phyloP scores from a whole-genome alignment of 2,329 filamentous ascomycete species.

The Trichoderma oligosporum region DNA sequence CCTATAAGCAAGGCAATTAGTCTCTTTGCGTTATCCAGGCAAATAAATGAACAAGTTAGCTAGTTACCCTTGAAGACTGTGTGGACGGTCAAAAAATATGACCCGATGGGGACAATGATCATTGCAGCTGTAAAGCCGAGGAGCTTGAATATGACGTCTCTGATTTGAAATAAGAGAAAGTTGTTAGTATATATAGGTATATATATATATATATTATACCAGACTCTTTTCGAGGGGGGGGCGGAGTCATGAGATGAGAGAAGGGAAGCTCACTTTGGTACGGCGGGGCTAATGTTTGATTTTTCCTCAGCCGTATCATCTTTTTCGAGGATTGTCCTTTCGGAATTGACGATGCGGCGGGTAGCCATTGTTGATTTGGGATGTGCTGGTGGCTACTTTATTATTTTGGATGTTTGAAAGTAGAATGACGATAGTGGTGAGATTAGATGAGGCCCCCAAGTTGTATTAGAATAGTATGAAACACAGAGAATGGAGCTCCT shows the following conservation, averaged over 20 bases:
- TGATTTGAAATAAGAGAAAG: slow-evolving; percentile 35
- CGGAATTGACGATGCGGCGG: slow-evolving; percentile 59
- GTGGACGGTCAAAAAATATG: slow-evolving; percentile 80
- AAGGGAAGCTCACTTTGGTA: slow-evolving; percentile 63
- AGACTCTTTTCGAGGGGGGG: too few relatives aligned
- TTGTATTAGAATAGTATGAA: too few relatives aligned
- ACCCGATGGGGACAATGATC: slow-evolving; percentile 80
- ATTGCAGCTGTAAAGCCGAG: slow-evolving; percentile 88
- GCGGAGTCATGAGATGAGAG: too few relatives aligned
- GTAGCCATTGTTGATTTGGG: slow-evolving; percentile 59
- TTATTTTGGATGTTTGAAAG: neutral
- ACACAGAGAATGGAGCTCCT: slow-evolving; percentile 5
- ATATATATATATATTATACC: too few relatives aligned
- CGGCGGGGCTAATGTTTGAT: slow-evolving; percentile 75
- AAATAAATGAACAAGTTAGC: neutral
- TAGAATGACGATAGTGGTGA: neutral
- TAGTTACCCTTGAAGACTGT: slow-evolving; percentile 68
- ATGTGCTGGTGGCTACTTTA: slow-evolving; percentile 8
- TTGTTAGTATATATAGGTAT: too few relatives aligned
- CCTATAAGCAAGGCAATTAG: slow-evolving; percentile 47
- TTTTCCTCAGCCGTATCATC: slow-evolving; percentile 52
- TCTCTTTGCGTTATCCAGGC: neutral
- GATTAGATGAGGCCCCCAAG: neutral
- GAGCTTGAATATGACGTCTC: slow-evolving; percentile 84
- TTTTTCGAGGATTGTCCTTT: slow-evolving; percentile 64